phyloP scores from a whole-genome alignment of 1,284 basidiomycete species.

The Sporisorium reilianum region DNA sequence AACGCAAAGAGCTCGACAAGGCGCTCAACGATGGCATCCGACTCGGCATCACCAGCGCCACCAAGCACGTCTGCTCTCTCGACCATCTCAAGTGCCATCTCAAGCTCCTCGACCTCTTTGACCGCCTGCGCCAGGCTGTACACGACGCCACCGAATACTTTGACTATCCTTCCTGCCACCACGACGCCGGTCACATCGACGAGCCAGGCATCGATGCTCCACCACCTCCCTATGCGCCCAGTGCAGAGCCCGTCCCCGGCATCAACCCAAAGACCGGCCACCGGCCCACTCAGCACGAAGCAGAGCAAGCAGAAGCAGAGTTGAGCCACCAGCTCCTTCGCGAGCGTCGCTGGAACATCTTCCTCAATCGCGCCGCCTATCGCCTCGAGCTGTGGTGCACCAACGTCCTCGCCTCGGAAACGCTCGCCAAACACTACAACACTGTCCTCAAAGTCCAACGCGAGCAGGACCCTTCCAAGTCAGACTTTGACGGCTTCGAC shows the following conservation, averaged over 20 bases:
- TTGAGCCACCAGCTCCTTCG: conserved; percentile 25
- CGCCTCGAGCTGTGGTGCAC: conserved; percentile 54
- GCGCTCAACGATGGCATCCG: conserved; percentile 32
- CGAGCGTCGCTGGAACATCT: conserved; percentile 51
- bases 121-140: conserved; percentile 35
- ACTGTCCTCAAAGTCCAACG: neutral
- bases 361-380: conserved; percentile 48
- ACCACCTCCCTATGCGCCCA: conserved; percentile 41
- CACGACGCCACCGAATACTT: conserved; percentile 43
- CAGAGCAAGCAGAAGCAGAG: conserved; percentile 25
- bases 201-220: conserved; percentile 46
- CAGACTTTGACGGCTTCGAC: conserved; percentile 5
- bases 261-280: conserved; percentile 23
- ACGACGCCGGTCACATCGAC: conserved; percentile 32
- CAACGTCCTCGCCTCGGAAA: conserved; percentile 29
- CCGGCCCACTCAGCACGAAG: conserved; percentile 24
- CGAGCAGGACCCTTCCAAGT: conserved; percentile 1
- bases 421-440: conserved; percentile 11
- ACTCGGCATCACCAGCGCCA: conserved; percentile 20
- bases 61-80: conserved; percentile 12
- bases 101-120: conserved; percentile 47
- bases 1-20: conserved; percentile 37
- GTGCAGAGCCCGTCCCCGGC: conserved; percentile 23
- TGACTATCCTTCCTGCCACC: conserved; percentile 39
- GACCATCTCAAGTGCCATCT: conserved; percentile 42